Evolutionary conservation across 1,284 basidiomycete species (phyloP).

Genomic region (Tylopilus sp.): DNA sequence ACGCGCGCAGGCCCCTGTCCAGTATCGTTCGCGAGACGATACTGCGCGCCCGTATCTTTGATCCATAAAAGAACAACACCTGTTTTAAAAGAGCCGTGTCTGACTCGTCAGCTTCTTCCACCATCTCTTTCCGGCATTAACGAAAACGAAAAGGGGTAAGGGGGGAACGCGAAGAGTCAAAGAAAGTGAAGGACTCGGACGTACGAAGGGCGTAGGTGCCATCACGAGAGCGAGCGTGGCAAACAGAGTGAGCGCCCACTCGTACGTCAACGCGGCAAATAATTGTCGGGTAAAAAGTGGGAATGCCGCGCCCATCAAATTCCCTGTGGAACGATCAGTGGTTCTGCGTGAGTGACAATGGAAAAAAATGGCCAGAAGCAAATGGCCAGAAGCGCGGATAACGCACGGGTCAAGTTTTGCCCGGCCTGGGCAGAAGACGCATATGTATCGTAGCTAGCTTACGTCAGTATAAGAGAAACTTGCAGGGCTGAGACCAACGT

Average conservation of each 20-base stretch:
- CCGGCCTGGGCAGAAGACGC: constrained; percentile 76
- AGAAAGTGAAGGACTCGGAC: constrained; percentile 21
- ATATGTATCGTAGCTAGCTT: constrained; percentile 59
- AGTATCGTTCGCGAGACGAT: constrained; percentile 52
- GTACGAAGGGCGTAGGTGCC: constrained; percentile 63
- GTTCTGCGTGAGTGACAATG: background rate
- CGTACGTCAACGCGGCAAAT: constrained; percentile 57
- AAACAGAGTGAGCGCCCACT: constrained; percentile 69
- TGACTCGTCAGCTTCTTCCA: background rate
- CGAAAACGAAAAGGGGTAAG: background rate
- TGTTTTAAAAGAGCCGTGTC: background rate
- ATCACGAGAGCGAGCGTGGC: constrained; percentile 54
- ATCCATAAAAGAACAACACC: constrained; percentile 22
- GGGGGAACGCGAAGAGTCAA: too few species aligned
- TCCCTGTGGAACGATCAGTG: constrained; percentile 39
- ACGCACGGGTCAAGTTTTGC: constrained; percentile 63
- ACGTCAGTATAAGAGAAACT: background rate
- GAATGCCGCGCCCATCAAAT: constrained; percentile 54
- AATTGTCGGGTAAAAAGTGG: constrained; percentile 63
- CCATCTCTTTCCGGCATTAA: background rate
- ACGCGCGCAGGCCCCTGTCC: constrained; percentile 19
- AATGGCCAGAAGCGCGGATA: background rate
- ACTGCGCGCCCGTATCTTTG: constrained; percentile 53
- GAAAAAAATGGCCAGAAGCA: background rate
- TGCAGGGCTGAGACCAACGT: constrained; percentile 15